These are phyloP conservation scores for Gracilaria gracilis DNA, from an alignment of 23 red algal genomes.

Conservation along the genomic window DNA sequence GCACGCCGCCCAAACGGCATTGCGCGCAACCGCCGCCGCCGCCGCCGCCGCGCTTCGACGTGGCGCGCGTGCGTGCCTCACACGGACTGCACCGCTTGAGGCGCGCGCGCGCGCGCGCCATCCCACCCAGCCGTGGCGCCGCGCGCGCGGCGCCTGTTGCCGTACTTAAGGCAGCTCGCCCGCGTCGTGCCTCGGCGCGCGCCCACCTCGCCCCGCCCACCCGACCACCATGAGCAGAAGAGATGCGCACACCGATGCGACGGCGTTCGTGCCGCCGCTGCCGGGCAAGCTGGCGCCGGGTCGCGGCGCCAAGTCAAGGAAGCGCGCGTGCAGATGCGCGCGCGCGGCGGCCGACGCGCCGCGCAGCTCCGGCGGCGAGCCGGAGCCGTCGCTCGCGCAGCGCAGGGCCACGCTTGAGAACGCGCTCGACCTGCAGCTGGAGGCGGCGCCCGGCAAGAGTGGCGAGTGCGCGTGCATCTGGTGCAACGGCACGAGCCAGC, in stretches of 20 bases:
- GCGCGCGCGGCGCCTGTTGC: too few relatives aligned
- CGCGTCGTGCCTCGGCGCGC: too few relatives aligned
- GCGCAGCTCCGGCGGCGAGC: neutral
- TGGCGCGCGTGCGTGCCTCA: too few relatives aligned
- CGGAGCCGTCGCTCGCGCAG: conserved; percentile 7
- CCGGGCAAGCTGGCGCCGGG: neutral
- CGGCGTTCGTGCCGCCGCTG: conserved; percentile 1
- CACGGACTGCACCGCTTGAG: too few relatives aligned
- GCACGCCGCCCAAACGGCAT: neutral
- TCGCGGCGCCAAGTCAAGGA: neutral
- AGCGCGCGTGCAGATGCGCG: neutral
- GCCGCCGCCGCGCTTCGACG: neutral
- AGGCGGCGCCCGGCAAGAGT: neutral
- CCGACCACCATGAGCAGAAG: neutral
- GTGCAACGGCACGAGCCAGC: conserved; percentile 66
- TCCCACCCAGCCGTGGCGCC: too few relatives aligned
- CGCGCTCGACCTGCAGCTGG: neutral
- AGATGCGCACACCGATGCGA: neutral
- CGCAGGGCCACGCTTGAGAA: conserved; percentile 30
- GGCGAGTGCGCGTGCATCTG: conserved; percentile 75
- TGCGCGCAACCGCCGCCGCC: neutral
- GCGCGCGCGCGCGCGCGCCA: too few relatives aligned
- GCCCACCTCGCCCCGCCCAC: too few relatives aligned
- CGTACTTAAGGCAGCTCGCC: too few relatives aligned
- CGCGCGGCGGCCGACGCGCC: conserved; percentile 16